These are phyloP conservation scores for Geranium incanum DNA, from an alignment of 441 rosid genomes.

Conservation along the genomic window DNA sequence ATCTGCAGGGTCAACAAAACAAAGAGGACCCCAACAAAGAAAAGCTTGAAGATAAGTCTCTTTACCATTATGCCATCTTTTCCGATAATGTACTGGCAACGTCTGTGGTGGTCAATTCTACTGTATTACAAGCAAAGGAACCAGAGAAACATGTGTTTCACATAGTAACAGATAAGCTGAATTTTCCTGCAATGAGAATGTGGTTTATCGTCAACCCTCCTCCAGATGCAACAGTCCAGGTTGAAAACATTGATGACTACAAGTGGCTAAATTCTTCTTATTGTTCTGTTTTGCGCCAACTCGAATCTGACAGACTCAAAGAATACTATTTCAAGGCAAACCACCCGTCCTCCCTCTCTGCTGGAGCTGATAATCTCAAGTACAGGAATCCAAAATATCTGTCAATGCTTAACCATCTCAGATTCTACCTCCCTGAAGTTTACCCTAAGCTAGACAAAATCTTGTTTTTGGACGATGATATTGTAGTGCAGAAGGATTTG, in stretches of 20 bases:
- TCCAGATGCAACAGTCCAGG: conserved; percentile 55
- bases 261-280: conserved; percentile 94
- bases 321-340: conserved; percentile 88
- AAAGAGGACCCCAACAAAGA: conserved; percentile 32
- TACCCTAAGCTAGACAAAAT: conserved; percentile 80
- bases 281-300: conserved; percentile 90
- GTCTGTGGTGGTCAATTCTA: conserved; percentile 88
- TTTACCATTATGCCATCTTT: conserved; percentile 85
- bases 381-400: conserved; percentile 90
- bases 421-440: conserved; percentile 94
- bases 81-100: conserved; percentile 90
- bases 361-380: conserved; percentile 79
- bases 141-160: conserved; percentile 91
- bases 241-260: conserved; percentile 74
- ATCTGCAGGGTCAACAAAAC: conserved; percentile 39
- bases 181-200: conserved; percentile 84
- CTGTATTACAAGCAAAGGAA: conserved; percentile 49
- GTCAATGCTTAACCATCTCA: conserved; percentile 95
- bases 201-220: conserved; percentile 78
- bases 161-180: conserved; percentile 82
- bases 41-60: conserved; percentile 61
- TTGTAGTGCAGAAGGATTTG: conserved; percentile 90
- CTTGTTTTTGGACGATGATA: conserved; percentile 88
- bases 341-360: conserved; percentile 67
- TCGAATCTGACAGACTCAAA: conserved; percentile 82